phyloP scores from a whole-genome alignment of 1,139 yeast genomes.

The Zhuliangozyma parablackwelliae region DNA sequence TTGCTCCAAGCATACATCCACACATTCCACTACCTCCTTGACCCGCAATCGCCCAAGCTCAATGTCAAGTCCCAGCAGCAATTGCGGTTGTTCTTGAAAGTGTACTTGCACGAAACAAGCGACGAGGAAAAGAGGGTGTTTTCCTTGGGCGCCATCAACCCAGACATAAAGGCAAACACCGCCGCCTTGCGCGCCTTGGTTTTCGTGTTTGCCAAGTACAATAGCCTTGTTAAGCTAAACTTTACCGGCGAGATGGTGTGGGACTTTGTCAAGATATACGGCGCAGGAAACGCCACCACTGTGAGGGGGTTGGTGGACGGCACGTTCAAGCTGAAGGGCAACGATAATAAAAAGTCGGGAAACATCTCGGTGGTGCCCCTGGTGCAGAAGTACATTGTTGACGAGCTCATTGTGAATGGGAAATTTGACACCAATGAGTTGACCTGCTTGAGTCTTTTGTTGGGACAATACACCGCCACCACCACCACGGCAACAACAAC shows the following conservation, averaged over 20 bases:
- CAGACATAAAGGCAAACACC: conserved; percentile 57
- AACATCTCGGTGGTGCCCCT: conserved; percentile 42
- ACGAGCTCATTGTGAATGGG: conserved; percentile 38
- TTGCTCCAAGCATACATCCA: conserved; percentile 58
- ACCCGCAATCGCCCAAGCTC: conserved; percentile 30
- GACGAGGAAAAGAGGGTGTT: conserved; percentile 56
- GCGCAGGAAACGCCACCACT: conserved; percentile 36
- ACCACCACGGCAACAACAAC: conserved; percentile 2
- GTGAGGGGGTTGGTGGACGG: conserved; percentile 58
- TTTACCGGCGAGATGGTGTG: conserved; percentile 57
- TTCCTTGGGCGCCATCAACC: conserved; percentile 66
- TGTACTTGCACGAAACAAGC: conserved; percentile 56
- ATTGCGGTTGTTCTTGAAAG: conserved; percentile 49
- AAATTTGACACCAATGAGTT: conserved; percentile 43
- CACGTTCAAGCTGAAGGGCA: conserved; percentile 40
- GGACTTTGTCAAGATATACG: conserved; percentile 57
- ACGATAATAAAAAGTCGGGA: conserved; percentile 49
- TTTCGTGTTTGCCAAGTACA: conserved; percentile 46
- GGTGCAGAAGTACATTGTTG: conserved; percentile 40
- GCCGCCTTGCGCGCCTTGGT: conserved; percentile 45
- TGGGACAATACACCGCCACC: conserved; percentile 33
- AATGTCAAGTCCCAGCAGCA: conserved; percentile 56
- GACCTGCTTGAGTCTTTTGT: conserved; percentile 35
- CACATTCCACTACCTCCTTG: conserved; percentile 43
- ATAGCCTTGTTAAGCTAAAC: conserved; percentile 53